These are phyloP conservation scores for Coniosporium tulheliwenetii DNA, from an alignment of 2,329 filamentous ascomycete genomes.

Conservation along the genomic window DNA sequence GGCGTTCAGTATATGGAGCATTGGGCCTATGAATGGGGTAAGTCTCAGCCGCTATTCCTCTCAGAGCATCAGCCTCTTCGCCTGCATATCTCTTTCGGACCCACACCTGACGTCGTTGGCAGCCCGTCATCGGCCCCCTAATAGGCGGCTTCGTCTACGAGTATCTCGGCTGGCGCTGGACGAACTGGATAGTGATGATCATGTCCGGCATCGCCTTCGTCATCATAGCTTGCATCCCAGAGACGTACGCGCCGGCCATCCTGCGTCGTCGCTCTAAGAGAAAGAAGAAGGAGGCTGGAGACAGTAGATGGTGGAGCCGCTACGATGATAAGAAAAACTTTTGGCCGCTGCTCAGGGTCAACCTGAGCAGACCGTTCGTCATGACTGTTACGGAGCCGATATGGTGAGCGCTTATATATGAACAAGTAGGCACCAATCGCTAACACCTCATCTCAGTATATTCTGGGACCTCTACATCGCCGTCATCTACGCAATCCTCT, in stretches of 20 bases:
- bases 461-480: conserved; percentile 59
- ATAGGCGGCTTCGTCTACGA: conserved; percentile 71
- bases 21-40: conserved; percentile 71
- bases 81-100: conserved; percentile 2
- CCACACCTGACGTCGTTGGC: neutral
- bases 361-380: conserved; percentile 61
- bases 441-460: conserved; percentile 34
- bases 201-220: conserved; percentile 46
- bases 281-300: conserved; percentile 50
- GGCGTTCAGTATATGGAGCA: conserved; percentile 69
- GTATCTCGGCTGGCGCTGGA: conserved; percentile 77
- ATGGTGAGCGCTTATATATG: conserved; percentile 34
- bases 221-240: conserved; percentile 45
- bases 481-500: conserved; percentile 72
- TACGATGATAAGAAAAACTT: conserved; percentile 60
- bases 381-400: conserved; percentile 75
- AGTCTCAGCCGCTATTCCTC: conserved; percentile 19
- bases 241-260: conserved; percentile 63
- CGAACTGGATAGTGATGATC: conserved; percentile 66
- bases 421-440: neutral
- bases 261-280: conserved; percentile 50
- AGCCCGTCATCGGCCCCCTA: conserved; percentile 41
- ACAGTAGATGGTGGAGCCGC: conserved; percentile 60
- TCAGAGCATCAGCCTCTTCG: neutral
- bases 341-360: conserved; percentile 53